Conservation (phyloP, 352 stramenopile genomes). For the Phytophthora melonis region DNA sequence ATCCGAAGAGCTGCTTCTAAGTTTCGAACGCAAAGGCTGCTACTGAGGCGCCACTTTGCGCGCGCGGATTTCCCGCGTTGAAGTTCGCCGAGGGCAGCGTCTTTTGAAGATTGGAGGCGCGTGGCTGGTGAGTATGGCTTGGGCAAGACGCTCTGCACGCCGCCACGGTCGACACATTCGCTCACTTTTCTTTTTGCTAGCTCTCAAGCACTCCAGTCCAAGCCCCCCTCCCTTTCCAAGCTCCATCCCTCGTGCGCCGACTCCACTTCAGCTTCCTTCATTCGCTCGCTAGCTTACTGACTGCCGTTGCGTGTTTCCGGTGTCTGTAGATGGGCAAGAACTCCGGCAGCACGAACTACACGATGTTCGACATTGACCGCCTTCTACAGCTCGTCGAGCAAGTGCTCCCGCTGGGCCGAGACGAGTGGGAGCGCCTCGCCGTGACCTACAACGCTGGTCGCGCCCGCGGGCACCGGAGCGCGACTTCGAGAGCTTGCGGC, state of each 20-base stretch:
- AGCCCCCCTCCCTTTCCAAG: neutral
- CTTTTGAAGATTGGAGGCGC: neutral
- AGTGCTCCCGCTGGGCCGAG: neutral
- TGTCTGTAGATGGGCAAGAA: neutral
- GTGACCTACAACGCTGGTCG: neutral
- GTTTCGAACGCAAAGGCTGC: neutral
- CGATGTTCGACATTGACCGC: conserved; percentile 1
- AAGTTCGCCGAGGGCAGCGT: neutral
- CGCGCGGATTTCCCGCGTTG: neutral
- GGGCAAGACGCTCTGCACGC: too few relatives aligned
- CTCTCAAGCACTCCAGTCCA: neutral
- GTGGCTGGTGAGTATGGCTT: neutral
- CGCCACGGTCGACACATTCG: neutral
- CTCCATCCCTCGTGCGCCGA: neutral
- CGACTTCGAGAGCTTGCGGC: neutral
- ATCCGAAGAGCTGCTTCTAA: neutral
- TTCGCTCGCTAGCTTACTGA: neutral
- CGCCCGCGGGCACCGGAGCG: neutral
- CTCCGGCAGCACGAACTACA: conserved; percentile 11
- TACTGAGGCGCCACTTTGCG: neutral
- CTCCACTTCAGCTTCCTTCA: neutral
- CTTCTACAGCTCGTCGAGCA: neutral
- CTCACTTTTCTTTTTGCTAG: neutral
- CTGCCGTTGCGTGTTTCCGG: neutral
- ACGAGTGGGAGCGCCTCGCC: conserved; percentile 8